Conservation (phyloP, 2,329 filamentous ascomycete genomes). For the Cordyceps cicadae region DNA sequence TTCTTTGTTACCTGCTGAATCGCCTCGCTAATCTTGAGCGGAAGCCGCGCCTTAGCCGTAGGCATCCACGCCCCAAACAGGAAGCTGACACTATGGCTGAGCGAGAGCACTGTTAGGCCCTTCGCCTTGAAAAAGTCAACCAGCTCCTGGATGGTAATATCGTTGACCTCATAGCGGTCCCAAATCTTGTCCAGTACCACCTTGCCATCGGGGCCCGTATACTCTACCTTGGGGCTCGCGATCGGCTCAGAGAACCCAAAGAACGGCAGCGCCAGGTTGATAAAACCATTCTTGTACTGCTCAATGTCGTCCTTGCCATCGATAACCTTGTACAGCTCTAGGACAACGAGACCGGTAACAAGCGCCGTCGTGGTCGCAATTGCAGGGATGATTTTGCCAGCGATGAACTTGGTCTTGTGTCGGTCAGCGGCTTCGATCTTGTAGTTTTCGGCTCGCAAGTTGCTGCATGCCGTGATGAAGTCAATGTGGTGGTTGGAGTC, state of each 20-base stretch:
- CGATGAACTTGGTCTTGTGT: slow-evolving; percentile 99
- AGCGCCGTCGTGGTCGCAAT: slow-evolving; percentile 96
- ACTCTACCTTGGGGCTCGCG: slow-evolving; percentile 84
- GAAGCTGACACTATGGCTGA: slow-evolving; percentile 94
- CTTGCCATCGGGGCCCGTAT: slow-evolving; percentile 68
- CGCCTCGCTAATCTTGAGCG: slow-evolving; percentile 70
- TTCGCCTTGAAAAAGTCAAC: slow-evolving; percentile 71
- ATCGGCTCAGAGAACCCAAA: slow-evolving; percentile 98
- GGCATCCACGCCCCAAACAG: slow-evolving; percentile 92
- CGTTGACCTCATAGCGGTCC: slow-evolving; percentile 88
- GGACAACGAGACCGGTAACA: slow-evolving; percentile 83
- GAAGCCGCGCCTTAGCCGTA: slow-evolving; percentile 41
- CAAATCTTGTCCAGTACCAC: slow-evolving; percentile 91
- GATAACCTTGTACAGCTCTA: slow-evolving; percentile 94
- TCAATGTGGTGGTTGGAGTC: slow-evolving; percentile 98
- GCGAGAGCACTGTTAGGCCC: slow-evolving; percentile 79
- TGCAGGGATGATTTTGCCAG: slow-evolving; percentile 97
- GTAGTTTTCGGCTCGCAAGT: slow-evolving; percentile 95
- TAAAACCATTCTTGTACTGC: slow-evolving; percentile 98
- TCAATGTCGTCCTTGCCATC: slow-evolving; percentile 95
- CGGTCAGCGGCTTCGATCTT: slow-evolving; percentile 87
- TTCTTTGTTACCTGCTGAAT: slow-evolving; percentile 81
- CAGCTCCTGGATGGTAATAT: slow-evolving; percentile 79
- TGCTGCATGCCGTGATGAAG: slow-evolving; percentile 96
- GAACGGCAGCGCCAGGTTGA: slow-evolving; percentile 93